Conservation (phyloP, 352 stramenopile species). For the Pythium aphanidermatum region DNA sequence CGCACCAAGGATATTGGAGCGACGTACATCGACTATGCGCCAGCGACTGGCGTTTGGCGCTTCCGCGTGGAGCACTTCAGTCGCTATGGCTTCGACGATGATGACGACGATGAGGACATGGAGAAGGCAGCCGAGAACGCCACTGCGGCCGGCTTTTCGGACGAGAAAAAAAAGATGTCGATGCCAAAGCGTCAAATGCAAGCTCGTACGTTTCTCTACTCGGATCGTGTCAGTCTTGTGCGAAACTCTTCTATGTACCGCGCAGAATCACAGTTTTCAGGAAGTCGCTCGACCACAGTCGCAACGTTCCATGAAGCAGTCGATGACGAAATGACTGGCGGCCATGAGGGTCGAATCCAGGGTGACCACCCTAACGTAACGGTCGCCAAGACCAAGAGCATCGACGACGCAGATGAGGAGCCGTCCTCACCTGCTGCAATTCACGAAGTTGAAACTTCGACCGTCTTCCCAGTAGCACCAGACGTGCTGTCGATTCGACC, state of each 20-base stretch:
- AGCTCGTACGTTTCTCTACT: slow-evolving; percentile 1
- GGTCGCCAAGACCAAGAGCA: not conserved
- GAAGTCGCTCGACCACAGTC: slow-evolving; percentile 3
- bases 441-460: slow-evolving; percentile 11
- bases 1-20: slow-evolving; percentile 72
- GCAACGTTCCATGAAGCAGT: slow-evolving; percentile 12
- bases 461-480: slow-evolving; percentile 12
- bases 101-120: slow-evolving; percentile 54
- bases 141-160: slow-evolving; percentile 3
- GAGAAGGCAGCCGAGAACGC: slow-evolving; percentile 1
- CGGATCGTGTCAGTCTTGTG: slow-evolving; percentile 12
- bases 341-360: slow-evolving; percentile 5
- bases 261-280: not conserved
- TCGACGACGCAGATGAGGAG: slow-evolving; percentile 1
- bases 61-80: slow-evolving; percentile 86
- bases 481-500: slow-evolving; percentile 17
- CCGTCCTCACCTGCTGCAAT: not conserved
- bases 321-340: slow-evolving; percentile 3
- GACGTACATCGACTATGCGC: slow-evolving; percentile 72
- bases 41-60: slow-evolving; percentile 69
- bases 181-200: slow-evolving; percentile 2
- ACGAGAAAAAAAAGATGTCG: slow-evolving; percentile 17
- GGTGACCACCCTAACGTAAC: not conserved
- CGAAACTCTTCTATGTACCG: slow-evolving; percentile 19
- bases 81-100: slow-evolving; percentile 67